A percentile compares a stretch with the other conserved stretches of the same genome.
These are phyloP conservation scores for Neospora caninum DNA, from an alignment of 169 alveolate genomes.

Conservation along the genomic window DNA sequence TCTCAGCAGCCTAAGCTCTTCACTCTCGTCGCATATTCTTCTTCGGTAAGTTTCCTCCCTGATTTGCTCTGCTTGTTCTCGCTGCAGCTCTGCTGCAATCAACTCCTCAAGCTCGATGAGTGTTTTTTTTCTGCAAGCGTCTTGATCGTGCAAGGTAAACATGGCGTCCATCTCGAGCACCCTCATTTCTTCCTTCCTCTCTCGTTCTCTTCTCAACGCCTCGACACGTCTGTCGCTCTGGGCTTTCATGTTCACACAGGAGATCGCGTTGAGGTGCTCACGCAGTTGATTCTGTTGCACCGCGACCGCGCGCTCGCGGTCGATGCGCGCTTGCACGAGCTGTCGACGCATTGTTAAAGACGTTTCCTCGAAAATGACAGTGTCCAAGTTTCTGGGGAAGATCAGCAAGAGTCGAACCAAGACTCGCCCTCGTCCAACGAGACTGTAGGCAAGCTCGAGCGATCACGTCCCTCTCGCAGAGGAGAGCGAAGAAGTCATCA, in stretches of 20 bases:
- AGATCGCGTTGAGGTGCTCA: neutral
- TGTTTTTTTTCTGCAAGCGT: slow-evolving; percentile 14
- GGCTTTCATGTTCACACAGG: neutral
- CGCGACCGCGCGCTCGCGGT: slow-evolving; percentile 22
- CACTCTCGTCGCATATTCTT: slow-evolving; percentile 56
- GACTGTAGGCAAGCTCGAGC: too few relatives aligned
- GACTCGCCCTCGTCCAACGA: too few relatives aligned
- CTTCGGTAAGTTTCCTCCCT: slow-evolving; percentile 17
- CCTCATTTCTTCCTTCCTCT: slow-evolving; percentile 15
- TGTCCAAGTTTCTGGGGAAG: too few relatives aligned
- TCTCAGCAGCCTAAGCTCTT: slow-evolving; percentile 63
- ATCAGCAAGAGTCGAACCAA: too few relatives aligned
- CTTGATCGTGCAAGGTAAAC: slow-evolving; percentile 54
- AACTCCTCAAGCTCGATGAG: slow-evolving; percentile 46
- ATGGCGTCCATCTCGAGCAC: slow-evolving; percentile 40
- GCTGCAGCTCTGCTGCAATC: slow-evolving; percentile 39
- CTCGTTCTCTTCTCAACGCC: slow-evolving; percentile 48
- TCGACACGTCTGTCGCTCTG: slow-evolving; percentile 63
- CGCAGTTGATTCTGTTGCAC: neutral
- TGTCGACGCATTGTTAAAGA: neutral
- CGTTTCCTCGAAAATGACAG: neutral
- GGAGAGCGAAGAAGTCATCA: too few relatives aligned
- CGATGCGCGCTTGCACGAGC: slow-evolving; percentile 21
- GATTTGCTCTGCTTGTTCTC: neutral
- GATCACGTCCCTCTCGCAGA: too few relatives aligned